Evolutionary conservation across 495 filamentous ascomycete genomes (phyloP), one percentile per base, ranked within the genome.

Genomic region (Cairneyella variabilis): DNA sequence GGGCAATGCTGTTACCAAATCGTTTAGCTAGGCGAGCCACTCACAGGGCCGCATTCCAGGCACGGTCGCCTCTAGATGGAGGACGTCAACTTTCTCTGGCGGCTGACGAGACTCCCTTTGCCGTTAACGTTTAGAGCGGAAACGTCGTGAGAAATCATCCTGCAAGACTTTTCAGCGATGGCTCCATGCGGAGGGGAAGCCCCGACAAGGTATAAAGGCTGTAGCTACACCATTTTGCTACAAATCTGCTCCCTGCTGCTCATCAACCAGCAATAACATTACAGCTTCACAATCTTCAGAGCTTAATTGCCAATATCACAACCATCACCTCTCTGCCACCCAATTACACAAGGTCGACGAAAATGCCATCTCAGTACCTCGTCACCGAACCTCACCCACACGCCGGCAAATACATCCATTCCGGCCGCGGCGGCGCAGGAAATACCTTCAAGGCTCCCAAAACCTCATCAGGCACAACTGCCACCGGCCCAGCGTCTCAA

Each of bases 391-490:
- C 89, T 46, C 84, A 90, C 75, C 89, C 89, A 26, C 84, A 84
- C 58, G 74, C 88, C 54, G 74, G 76, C 67, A 71, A 71, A 59
- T 85, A 83, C 68, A 75, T 84, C 58, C 84, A 90, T 75, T 80
- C 83, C 18, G 91, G 91, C 64, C 89, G 91, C 27, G 92, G 92
- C 58, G 92, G 91, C 36, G 86, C 84, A 14, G 92, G 92, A 58
- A 97, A 97, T 75, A 85, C 79, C 70, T 82, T 89, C 67, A 84
- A 84, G 65, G 80, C 80, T 47, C 71, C 76, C 52, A 86, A 83
- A 40, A 77, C 82, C 44, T 69, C 64, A 54, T 61, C 76, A 3
- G 63, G 73, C 8, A 39, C 65, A 38, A 69, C 72, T 23, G 75
- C 82, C 46, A 77, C 76, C 44, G 79, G 80, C 37, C 76, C 76